phyloP scores from a whole-genome alignment of 495 filamentous ascomycete genomes.

The Neurospora africana region DNA sequence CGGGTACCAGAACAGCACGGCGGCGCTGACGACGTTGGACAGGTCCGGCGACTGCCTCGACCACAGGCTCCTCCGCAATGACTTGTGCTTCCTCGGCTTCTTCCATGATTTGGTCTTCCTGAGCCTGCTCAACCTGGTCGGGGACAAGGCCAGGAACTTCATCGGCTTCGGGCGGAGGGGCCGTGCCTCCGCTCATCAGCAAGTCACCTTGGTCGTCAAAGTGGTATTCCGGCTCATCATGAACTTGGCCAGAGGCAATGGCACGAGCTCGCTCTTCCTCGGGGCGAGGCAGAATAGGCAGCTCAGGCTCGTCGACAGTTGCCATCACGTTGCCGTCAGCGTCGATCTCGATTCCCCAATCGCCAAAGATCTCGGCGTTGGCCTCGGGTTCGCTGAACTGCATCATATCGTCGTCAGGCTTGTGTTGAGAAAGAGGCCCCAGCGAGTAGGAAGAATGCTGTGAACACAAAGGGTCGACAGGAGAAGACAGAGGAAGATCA shows the following conservation, averaged over 20 bases:
- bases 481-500: slow-evolving; percentile 14
- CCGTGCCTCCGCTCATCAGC: slow-evolving; percentile 8
- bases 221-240: slow-evolving; percentile 1
- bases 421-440: slow-evolving; percentile 11
- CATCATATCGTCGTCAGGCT: slow-evolving; percentile 11
- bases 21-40: slow-evolving; percentile 17
- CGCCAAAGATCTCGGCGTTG: slow-evolving; percentile 13
- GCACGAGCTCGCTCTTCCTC: not conserved
- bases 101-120: not conserved
- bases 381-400: slow-evolving; percentile 19
- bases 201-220: slow-evolving; percentile 14
- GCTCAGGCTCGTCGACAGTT: slow-evolving; percentile 23
- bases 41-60: slow-evolving; percentile 14
- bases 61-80: slow-evolving; percentile 2
- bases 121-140: slow-evolving; percentile 2
- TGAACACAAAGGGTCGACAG: not conserved
- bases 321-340: slow-evolving; percentile 27
- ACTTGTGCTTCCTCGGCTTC: slow-evolving; percentile 1
- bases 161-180: slow-evolving; percentile 1
- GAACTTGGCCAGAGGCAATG: not conserved
- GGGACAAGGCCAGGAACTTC: slow-evolving; percentile 2
- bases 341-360: slow-evolving; percentile 35
- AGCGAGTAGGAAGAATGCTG: slow-evolving; percentile 5
- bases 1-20: slow-evolving; percentile 21
- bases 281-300: slow-evolving; percentile 22